These are phyloP conservation scores for Grigorovia humatica DNA, from an alignment of 805 yeast species.

Conservation along the genomic window DNA sequence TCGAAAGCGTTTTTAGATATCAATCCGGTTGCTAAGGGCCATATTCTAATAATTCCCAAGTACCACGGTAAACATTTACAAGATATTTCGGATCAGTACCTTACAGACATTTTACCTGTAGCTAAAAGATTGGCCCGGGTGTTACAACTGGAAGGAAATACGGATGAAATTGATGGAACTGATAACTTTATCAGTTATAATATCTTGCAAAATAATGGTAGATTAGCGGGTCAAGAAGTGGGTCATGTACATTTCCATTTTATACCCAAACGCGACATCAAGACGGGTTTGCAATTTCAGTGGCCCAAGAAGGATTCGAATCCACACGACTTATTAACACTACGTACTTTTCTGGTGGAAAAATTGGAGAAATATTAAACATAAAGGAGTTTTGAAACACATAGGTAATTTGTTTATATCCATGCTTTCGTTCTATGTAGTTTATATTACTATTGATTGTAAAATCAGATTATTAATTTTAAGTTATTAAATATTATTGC, in stretches of 20 bases:
- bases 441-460: too few species aligned
- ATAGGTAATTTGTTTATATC: not conserved
- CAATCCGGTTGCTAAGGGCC: slow-evolving; percentile 86
- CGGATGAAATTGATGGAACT: slow-evolving; percentile 56
- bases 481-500: too few species aligned
- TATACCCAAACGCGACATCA: slow-evolving; percentile 71
- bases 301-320: slow-evolving; percentile 77
- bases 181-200: slow-evolving; percentile 30
- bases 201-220: slow-evolving; percentile 82
- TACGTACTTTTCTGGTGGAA: not conserved
- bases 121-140: slow-evolving; percentile 78
- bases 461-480: too few species aligned
- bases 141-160: slow-evolving; percentile 35
- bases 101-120: slow-evolving; percentile 80
- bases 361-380: not conserved
- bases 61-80: slow-evolving; percentile 87
- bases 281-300: slow-evolving; percentile 73
- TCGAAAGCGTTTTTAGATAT: slow-evolving; percentile 83
- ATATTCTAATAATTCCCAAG: slow-evolving; percentile 82
- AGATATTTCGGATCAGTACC: slow-evolving; percentile 81
- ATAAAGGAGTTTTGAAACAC: not conserved
- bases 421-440: not conserved
- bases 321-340: not conserved
- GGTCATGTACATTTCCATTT: slow-evolving; percentile 95
- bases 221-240: slow-evolving; percentile 89